These are phyloP conservation scores for Fusarium multiceps DNA, from an alignment of 2,329 filamentous ascomycete species.

Conservation along the genomic window DNA sequence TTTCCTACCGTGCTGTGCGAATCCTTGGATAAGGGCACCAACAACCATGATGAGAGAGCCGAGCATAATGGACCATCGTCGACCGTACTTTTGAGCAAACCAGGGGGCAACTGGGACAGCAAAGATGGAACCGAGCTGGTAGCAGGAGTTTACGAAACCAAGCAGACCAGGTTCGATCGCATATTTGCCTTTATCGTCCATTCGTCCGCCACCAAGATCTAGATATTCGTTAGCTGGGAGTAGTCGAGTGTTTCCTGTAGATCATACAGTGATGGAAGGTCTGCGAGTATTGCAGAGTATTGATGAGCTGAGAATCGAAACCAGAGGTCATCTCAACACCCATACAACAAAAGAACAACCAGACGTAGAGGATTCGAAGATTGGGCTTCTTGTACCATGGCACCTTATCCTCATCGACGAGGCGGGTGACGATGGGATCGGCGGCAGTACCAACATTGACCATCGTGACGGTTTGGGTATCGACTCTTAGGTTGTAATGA, in stretches of 20 bases:
- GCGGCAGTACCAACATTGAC: constrained; percentile 36
- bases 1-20: constrained; percentile 54
- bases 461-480: constrained; percentile 19
- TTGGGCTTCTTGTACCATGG: constrained; percentile 67
- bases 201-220: constrained; percentile 35
- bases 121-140: constrained; percentile 66
- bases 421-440: constrained; percentile 48
- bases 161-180: constrained; percentile 49
- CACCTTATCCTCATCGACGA: constrained; percentile 48
- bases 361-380: constrained; percentile 62
- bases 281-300: constrained; percentile 55
- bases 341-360: constrained; percentile 64
- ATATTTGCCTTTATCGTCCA: constrained; percentile 28
- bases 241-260: fast-evolving
- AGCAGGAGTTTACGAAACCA: constrained; percentile 65
- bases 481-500: background rate
- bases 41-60: constrained; percentile 66
- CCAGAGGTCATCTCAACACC: constrained; percentile 68
- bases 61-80: constrained; percentile 64
- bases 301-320: constrained; percentile 62
- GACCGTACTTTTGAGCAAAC: constrained; percentile 59
- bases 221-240: background rate
- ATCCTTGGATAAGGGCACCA: constrained; percentile 66
- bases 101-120: constrained; percentile 65
- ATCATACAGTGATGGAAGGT: constrained; percentile 53